Evolutionary conservation across 2,329 filamentous ascomycete genomes (phyloP), one percentile per base, ranked within the genome.

Genomic region (Botrytis porri): DNA sequence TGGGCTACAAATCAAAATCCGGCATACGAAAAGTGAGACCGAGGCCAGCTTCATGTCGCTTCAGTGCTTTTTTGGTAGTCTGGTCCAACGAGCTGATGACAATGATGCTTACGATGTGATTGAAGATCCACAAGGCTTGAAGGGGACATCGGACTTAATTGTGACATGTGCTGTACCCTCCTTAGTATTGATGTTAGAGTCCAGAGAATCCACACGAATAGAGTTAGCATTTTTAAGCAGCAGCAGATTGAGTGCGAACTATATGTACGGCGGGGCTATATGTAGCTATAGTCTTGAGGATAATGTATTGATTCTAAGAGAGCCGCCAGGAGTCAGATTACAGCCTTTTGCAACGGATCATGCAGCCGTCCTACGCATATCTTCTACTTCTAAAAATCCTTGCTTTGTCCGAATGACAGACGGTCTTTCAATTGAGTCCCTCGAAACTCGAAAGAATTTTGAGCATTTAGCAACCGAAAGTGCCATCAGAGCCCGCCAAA

Each of bases 51-150:
- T 54, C 32, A 10, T n/a, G 12, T 70, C 43, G 39, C 43, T 35
- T 54, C 69, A 70, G 8, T 70, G 69, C 35, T 70, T 70, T 18
- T 70, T 70, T 29, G 69, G 59, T 10, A 70, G 20, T 14, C 45
- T 63, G 18, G 20, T 63, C 37, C 9, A n/a, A 61, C 32, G 35
- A n/a, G 10, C 57, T 22, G 32, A n/a, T 1, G 51, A 69, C 16
- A 35, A 7, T 0, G 12, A 69, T 60, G 10, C 43, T 29, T 54
- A 61, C 20, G 43, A 63, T 14, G 57, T 14, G 12, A 12, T 63
- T 14, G 69, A 70, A 63, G 69, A 70, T 7, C 22, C 25, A 16
- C 25, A 4, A 9, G 59, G 69, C 18, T 70, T 43, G 69, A 51
- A 29, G 1, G 69, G 69, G 18, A 14, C 69, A 37, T 63, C 69